Conservation (phyloP, 352 stramenopile species). For the Phytophthora lateralis region DNA sequence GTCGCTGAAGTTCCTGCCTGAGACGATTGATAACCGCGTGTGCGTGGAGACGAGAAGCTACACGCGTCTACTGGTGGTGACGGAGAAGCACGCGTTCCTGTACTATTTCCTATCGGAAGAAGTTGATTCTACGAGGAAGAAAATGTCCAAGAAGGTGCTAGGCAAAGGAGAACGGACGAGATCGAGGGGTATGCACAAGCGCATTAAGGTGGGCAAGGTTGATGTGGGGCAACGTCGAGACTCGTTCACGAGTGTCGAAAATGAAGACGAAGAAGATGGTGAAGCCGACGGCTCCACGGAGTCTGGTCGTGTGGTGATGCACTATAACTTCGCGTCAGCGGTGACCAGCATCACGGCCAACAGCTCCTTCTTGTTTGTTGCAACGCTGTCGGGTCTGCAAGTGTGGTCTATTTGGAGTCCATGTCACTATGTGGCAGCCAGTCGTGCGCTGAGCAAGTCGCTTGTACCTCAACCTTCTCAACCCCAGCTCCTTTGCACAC, state of each 20-base stretch:
- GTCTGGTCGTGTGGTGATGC: conserved; percentile 82
- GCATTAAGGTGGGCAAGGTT: conserved; percentile 44
- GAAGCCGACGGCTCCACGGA: conserved; percentile 35
- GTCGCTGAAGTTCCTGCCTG: conserved; percentile 74
- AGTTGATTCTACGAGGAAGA: conserved; percentile 72
- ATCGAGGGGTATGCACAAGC: conserved; percentile 47
- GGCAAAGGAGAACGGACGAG: conserved; percentile 53
- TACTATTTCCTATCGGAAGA: conserved; percentile 85
- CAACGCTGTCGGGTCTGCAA: conserved; percentile 68
- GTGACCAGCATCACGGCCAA: conserved; percentile 78
- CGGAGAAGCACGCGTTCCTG: conserved; percentile 67
- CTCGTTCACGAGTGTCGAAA: conserved; percentile 44
- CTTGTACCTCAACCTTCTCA: conserved; percentile 74
- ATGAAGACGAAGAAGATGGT: conserved; percentile 20
- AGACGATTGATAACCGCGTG: conserved; percentile 85
- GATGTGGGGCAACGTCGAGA: conserved; percentile 33
- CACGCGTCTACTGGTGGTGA: conserved; percentile 72
- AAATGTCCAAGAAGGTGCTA: conserved; percentile 82
- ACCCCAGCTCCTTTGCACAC: conserved; percentile 69
- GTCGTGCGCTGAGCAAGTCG: conserved; percentile 56
- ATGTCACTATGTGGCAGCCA: conserved; percentile 79
- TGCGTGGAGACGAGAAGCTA: conserved; percentile 79
- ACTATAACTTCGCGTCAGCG: conserved; percentile 75
- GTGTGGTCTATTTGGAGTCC: conserved; percentile 90
- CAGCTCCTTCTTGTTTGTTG: conserved; percentile 86